phyloP scores from a whole-genome alignment of 306 rosid species.

The Vigna reflexopilosa region DNA sequence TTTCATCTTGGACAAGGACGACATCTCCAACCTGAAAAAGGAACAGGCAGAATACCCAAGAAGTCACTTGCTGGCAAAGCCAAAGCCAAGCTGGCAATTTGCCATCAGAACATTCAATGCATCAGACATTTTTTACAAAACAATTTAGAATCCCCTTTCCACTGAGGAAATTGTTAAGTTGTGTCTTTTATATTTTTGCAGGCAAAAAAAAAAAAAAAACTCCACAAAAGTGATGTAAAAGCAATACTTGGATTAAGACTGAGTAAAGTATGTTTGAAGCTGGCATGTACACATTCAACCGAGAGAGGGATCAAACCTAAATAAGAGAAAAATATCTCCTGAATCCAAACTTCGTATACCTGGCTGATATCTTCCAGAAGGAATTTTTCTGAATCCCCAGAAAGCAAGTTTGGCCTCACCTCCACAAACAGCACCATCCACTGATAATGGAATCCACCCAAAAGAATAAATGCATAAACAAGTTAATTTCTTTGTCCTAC shows the following conservation, averaged over 20 bases:
- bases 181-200: neutral
- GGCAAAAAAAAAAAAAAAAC: slow-evolving; percentile 9
- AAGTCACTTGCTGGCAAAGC: slow-evolving; percentile 15
- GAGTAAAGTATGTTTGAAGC: no score
- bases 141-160: no score
- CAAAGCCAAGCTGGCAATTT: no score
- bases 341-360: slow-evolving; percentile 54
- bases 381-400: slow-evolving; percentile 89
- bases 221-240: slow-evolving; percentile 2
- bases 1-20: slow-evolving; percentile 84
- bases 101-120: no score
- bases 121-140: no score
- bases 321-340: neutral
- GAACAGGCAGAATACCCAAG: slow-evolving; percentile 34
- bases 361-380: slow-evolving; percentile 82
- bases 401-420: slow-evolving; percentile 86
- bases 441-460: slow-evolving; percentile 54
- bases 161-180: no score
- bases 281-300: no score
- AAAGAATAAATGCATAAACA: neutral
- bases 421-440: slow-evolving; percentile 85
- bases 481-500: neutral
- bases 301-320: neutral
- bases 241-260: neutral
- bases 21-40: slow-evolving; percentile 91